phyloP scores from a whole-genome alignment of 2,329 filamentous ascomycete genomes.

The Sarocladium oryzae region DNA sequence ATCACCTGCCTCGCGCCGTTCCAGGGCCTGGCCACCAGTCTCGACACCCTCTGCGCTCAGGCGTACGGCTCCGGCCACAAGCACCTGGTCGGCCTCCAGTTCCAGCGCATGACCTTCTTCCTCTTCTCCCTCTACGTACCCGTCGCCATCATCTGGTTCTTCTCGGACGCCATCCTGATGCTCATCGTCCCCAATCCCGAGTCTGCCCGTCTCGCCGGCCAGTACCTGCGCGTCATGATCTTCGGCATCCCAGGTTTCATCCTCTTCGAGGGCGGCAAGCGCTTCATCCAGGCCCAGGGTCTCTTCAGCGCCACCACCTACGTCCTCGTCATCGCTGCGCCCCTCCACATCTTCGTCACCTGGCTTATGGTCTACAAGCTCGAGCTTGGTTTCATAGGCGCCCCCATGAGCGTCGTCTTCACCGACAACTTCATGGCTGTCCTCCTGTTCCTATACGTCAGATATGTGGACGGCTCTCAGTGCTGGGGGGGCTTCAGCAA shows the following conservation, averaged over 20 bases:
- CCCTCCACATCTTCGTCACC: constrained; percentile 70
- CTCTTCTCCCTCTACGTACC: constrained; percentile 66
- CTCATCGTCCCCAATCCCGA: constrained; percentile 43
- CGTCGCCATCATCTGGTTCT: constrained; percentile 65
- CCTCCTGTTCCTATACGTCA: constrained; percentile 71
- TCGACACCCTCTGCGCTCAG: constrained; percentile 90
- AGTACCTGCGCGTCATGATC: constrained; percentile 67
- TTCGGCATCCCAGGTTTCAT: constrained; percentile 70
- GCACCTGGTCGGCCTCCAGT: constrained; percentile 76
- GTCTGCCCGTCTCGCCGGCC: constrained; percentile 59
- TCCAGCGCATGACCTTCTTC: constrained; percentile 76
- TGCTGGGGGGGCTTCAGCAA: constrained; percentile 80
- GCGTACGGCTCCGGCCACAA: constrained; percentile 89
- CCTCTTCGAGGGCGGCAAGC: constrained; percentile 70
- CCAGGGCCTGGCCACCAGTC: constrained; percentile 78
- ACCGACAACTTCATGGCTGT: constrained; percentile 73
- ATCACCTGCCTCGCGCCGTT: constrained; percentile 74
- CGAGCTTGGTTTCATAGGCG: constrained; percentile 66
- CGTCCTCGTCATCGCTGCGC: constrained; percentile 68
- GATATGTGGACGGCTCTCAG: constrained; percentile 64
- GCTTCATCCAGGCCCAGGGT: constrained; percentile 77
- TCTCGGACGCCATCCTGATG: constrained; percentile 58
- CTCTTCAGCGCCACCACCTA: constrained; percentile 74
- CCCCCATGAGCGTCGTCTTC: constrained; percentile 72
- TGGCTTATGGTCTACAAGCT: constrained; percentile 73